Evolutionary conservation across 2,329 filamentous ascomycete genomes (phyloP).

Genomic region (Aspergillus sp.): DNA sequence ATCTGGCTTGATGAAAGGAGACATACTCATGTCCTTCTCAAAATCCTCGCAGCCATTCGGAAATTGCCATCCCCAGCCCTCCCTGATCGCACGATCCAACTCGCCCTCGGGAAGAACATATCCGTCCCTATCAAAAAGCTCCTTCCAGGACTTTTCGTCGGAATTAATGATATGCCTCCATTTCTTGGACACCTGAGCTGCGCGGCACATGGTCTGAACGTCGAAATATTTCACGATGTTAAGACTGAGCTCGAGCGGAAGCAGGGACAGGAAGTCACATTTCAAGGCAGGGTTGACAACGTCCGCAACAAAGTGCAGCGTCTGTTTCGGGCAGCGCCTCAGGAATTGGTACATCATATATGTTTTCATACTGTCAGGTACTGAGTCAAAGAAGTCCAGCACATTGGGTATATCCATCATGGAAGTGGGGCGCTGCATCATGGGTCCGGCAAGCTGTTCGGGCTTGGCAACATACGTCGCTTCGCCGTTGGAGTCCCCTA

Average conservation of each 20-base stretch:
- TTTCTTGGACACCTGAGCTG: conserved; percentile 88
- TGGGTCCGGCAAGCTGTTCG: conserved; percentile 17
- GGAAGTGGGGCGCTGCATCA: conserved; percentile 36
- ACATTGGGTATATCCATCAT: conserved; percentile 81
- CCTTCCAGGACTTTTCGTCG: conserved; percentile 95
- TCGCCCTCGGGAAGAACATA: conserved; percentile 78
- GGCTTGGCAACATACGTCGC: conserved; percentile 11
- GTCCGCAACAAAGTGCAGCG: conserved; percentile 83
- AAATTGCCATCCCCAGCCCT: conserved; percentile 98
- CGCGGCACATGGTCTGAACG: conserved; percentile 79
- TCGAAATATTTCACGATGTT: conserved; percentile 88
- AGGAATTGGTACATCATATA: conserved; percentile 97
- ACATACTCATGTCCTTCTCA: conserved; percentile 75
- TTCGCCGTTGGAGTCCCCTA: conserved; percentile 18
- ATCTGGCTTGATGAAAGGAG: conserved; percentile 44
- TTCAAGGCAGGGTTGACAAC: conserved; percentile 92
- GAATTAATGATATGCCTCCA: conserved; percentile 90
- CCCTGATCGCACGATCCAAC: conserved; percentile 77
- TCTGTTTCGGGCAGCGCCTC: conserved; percentile 81
- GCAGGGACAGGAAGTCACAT: conserved; percentile 82
- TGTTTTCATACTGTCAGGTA: conserved; percentile 88
- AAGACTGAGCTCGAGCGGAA: conserved; percentile 83
- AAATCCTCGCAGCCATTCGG: conserved; percentile 72
- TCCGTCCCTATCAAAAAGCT: conserved; percentile 81
- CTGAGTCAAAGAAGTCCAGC: conserved; percentile 84